A percentile compares a stretch with the other conserved stretches of the same genome.
These are phyloP conservation scores for Penicillium brevicompactum DNA, from an alignment of 2,329 filamentous ascomycete species.

Conservation along the genomic window DNA sequence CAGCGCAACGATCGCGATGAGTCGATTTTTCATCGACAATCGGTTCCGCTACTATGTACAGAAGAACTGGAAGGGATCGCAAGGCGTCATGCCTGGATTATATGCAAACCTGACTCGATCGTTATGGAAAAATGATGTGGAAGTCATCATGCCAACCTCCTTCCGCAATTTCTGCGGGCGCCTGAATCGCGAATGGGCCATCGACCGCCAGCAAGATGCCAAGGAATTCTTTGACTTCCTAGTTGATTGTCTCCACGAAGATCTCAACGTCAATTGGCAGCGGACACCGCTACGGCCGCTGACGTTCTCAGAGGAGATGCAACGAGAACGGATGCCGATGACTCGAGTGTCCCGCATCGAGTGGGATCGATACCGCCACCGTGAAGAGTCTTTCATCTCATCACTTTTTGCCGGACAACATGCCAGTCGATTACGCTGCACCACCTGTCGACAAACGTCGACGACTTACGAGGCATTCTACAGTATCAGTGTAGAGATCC, in stretches of 20 bases:
- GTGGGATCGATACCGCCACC: conserved; percentile 71
- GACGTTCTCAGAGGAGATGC: conserved; percentile 61
- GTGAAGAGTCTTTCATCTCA: conserved; percentile 75
- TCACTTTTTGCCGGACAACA: conserved; percentile 76
- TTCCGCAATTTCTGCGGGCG: conserved; percentile 66
- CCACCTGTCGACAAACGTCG: conserved; percentile 63
- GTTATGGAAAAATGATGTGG: conserved; percentile 62
- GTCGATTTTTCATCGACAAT: conserved; percentile 66
- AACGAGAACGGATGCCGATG: conserved; percentile 62
- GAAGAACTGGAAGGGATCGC: conserved; percentile 66
- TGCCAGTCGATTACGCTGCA: conserved; percentile 62
- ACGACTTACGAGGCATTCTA: conserved; percentile 73
- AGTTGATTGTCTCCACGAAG: conserved; percentile 78
- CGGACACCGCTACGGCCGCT: conserved; percentile 60
- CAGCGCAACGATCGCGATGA: conserved; percentile 67
- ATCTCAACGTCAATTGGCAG: conserved; percentile 73
- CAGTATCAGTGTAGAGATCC: conserved; percentile 70
- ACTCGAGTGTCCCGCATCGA: conserved; percentile 70
- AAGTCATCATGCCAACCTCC: conserved; percentile 61
- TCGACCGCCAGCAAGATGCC: conserved; percentile 81
- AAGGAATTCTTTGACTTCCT: conserved; percentile 87
- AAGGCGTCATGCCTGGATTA: conserved; percentile 63
- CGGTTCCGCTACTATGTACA: conserved; percentile 63
- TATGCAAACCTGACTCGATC: conserved; percentile 64
- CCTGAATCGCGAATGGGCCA: conserved; percentile 69